A percentile compares a stretch with the other conserved stretches of the same genome.
Evolutionary conservation across 176 grass and related monocot species (phyloP).

Genomic region (Juncus effusus): DNA sequence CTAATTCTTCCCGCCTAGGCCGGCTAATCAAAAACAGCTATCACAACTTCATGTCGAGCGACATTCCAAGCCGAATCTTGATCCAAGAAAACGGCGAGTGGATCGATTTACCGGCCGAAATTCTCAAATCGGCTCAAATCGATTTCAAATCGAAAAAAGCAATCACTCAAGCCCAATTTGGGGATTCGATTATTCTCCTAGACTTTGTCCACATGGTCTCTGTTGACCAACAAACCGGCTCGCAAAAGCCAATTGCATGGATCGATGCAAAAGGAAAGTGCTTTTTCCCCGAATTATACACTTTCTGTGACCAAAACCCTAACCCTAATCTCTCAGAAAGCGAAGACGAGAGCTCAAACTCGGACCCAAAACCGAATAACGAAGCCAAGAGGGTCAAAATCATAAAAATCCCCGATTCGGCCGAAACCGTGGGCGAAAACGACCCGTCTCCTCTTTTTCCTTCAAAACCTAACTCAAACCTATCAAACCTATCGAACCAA

Average conservation of each 20-base stretch:
- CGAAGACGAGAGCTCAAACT: slow-evolving; percentile 82
- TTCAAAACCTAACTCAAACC: slow-evolving; percentile 18
- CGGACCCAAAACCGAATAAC: slow-evolving; percentile 47
- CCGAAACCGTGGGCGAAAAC: slow-evolving; percentile 64
- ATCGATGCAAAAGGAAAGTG: slow-evolving; percentile 63
- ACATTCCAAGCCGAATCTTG: slow-evolving; percentile 53
- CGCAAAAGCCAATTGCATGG: slow-evolving; percentile 76
- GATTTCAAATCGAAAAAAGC: slow-evolving; percentile 66
- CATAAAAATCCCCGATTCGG: slow-evolving; percentile 19
- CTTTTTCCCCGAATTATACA: slow-evolving; percentile 64
- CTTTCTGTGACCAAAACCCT: slow-evolving; percentile 34
- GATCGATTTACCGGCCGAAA: slow-evolving; percentile 65
- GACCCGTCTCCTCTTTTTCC: slow-evolving; percentile 42
- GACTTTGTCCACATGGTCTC: slow-evolving; percentile 86
- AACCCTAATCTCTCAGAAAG: slow-evolving; percentile 40
- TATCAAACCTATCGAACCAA: slow-evolving; percentile 15
- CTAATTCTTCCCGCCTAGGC: slow-evolving; percentile 35
- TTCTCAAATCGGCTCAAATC: slow-evolving; percentile 50
- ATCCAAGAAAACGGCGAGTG: slow-evolving; percentile 58
- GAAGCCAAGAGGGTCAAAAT: slow-evolving; percentile 25
- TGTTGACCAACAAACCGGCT: slow-evolving; percentile 45
- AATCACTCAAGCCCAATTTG: slow-evolving; percentile 57
- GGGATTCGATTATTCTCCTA: slow-evolving; percentile 51
- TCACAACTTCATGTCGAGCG: slow-evolving; percentile 66
- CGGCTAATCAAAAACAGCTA: slow-evolving; percentile 55